Percentiles rank a stretch among this genome's conserved stretches.
Evolutionary conservation across 441 rosid species (phyloP).

Genomic region (Croton setiger): DNA sequence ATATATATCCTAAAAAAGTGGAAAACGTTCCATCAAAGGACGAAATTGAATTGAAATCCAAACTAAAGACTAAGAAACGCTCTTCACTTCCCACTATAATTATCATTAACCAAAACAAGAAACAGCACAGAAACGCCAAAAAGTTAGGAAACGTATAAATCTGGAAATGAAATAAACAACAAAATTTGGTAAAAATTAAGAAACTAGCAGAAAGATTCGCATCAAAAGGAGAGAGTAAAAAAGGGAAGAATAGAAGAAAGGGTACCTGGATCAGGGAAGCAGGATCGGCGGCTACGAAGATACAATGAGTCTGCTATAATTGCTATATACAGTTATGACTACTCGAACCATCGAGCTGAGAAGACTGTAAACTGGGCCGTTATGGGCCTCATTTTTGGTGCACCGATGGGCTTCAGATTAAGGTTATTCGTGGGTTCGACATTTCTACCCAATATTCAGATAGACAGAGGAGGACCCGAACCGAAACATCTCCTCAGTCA

Average conservation of each 20-base stretch:
- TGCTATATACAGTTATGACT: background rate
- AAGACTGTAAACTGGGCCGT: background rate
- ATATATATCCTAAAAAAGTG: too few species aligned
- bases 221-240: too few species aligned
- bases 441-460: too few species aligned
- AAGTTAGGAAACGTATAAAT: background rate
- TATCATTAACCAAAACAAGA: too few species aligned
- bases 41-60: too few species aligned
- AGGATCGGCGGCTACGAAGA: slow-evolving; percentile 1
- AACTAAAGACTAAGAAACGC: too few species aligned
- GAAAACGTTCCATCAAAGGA: too few species aligned
- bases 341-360: background rate
- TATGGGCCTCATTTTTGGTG: background rate
- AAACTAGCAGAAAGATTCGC: background rate
- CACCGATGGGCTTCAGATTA: background rate
- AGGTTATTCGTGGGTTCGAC: too few species aligned
- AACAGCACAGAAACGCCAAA: background rate
- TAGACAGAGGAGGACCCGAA: too few species aligned
- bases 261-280: background rate
- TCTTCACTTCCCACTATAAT: too few species aligned
- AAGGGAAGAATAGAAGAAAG: background rate
- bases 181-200: background rate
- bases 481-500: too few species aligned
- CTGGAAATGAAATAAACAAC: background rate
- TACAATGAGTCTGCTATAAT: background rate